Percentiles rank a stretch among this genome's conserved stretches.
Conservation (phyloP, 2,329 filamentous ascomycete species). For the Pyricularia pennisetigena region DNA sequence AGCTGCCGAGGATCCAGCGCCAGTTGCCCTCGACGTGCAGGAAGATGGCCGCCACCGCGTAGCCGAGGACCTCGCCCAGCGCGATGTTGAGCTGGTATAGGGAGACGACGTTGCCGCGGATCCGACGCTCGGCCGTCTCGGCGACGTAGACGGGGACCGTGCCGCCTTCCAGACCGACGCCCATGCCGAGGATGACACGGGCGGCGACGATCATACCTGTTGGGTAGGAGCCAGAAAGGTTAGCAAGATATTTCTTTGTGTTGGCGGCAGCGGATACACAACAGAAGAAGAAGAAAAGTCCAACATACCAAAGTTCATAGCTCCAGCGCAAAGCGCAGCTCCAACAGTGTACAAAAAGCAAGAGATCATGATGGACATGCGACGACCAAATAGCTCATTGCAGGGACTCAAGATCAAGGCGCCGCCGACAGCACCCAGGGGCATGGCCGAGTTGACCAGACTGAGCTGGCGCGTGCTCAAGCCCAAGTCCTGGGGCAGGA, state of each 20-base stretch:
- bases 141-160: conserved; percentile 69
- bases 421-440: conserved; percentile 61
- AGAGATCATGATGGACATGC: conserved; percentile 60
- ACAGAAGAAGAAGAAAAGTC: too few species aligned
- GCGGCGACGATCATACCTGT: conserved; percentile 56
- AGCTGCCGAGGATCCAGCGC: conserved; percentile 66
- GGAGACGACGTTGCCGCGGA: conserved; percentile 64
- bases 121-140: conserved; percentile 56
- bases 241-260: not conserved
- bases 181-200: conserved; percentile 59
- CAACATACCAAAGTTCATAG: conserved; percentile 48
- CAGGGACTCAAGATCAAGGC: conserved; percentile 55
- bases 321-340: conserved; percentile 56
- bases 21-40: conserved; percentile 59
- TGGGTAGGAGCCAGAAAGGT: not conserved
- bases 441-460: conserved; percentile 61
- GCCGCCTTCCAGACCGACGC: conserved; percentile 64
- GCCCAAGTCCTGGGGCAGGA: conserved; percentile 47
- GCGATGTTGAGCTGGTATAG: conserved; percentile 71
- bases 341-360: conserved; percentile 62
- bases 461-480: conserved; percentile 48
- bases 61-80: conserved; percentile 63
- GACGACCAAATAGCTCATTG: conserved; percentile 59
- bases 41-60: conserved; percentile 65
- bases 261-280: not conserved